These are phyloP conservation scores for Fragilariopsis cylindrus DNA, from an alignment of 108 stramenopile genomes.

Conservation along the genomic window DNA sequence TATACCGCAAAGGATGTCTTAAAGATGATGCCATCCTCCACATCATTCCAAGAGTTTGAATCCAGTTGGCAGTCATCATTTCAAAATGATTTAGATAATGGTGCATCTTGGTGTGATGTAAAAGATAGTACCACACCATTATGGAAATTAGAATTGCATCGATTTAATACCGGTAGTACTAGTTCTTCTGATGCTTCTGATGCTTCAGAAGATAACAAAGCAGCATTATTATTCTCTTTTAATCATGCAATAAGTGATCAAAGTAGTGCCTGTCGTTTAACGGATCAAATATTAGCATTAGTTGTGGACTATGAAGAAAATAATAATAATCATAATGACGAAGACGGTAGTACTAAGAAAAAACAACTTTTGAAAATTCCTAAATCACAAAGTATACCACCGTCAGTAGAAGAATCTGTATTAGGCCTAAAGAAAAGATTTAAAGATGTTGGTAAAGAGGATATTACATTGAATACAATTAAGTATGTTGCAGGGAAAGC, in stretches of 20 bases:
- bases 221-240: slow-evolving; percentile 74
- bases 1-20: slow-evolving; percentile 34
- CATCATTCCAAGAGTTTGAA: slow-evolving; percentile 25
- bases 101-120: slow-evolving; percentile 53
- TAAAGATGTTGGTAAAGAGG: slow-evolving; percentile 45
- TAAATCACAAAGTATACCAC: slow-evolving; percentile 52
- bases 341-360: too few species aligned
- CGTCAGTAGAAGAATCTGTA: slow-evolving; percentile 78
- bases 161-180: slow-evolving; percentile 19
- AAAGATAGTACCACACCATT: slow-evolving; percentile 41
- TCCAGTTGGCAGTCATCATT: slow-evolving; percentile 64
- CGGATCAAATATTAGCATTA: slow-evolving; percentile 66
- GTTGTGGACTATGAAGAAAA: slow-evolving; percentile 53
- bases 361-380: slow-evolving; percentile 20
- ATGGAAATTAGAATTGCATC: slow-evolving; percentile 75
- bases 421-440: slow-evolving; percentile 54
- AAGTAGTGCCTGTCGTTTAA: slow-evolving; percentile 65
- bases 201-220: slow-evolving; percentile 34
- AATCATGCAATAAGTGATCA: slow-evolving; percentile 91
- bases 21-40: too few species aligned
- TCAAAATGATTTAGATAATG: slow-evolving; percentile 68
- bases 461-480: slow-evolving; percentile 50
- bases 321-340: slow-evolving; percentile 1
- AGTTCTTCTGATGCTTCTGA: too few species aligned
- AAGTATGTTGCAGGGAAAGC: slow-evolving; percentile 80